Evolutionary conservation across 805 yeast genomes (phyloP), one percentile per base, ranked within the genome.

Genomic region (Lachancea lanzarotensis): DNA sequence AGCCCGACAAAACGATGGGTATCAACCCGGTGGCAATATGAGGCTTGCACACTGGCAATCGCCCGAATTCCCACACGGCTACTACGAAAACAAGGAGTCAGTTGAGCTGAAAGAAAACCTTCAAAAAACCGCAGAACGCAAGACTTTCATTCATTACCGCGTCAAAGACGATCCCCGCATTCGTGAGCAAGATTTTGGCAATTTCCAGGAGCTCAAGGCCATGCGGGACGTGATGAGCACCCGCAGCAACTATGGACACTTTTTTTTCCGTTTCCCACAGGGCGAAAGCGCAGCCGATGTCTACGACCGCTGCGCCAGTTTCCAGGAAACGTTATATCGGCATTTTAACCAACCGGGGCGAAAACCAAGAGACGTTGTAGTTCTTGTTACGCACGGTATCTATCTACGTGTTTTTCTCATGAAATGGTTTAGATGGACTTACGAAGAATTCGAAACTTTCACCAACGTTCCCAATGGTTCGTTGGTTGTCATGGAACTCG

Each of bases 201-300:
- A 89, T 60, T 89, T 88, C 64, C 97, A 89, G 67, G 79, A 84
- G 45, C 75, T 81, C 0, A 74, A 79, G 1, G 80, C 78, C 45
- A 89, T 89, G 95, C 82, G 82, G 52, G 70, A 73, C 52, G 82
- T 88, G 29, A 83, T 95, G 88, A 74, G 75, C 45, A 95, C 86
- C 55, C 68, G 97, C 38, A 90, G 95, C 0, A 78, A 79, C 49
- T 90, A 90, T 65, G 97, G 97, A 0, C 86, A 82, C 62, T 83
- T 83, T 57, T 90, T 90, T 63, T 90, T 84, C 62, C 67, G 97
- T 45, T 90, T 90, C 26, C 96, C 96, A 3, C 81, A 84, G 56
- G 97, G 97, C 10, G 97, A 90, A 63, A 82, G 93, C 55, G 97
- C 96, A 0, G 97, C 97, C 0, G 97, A 90, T 63, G 96, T 90